Evolutionary conservation across 1,284 basidiomycete species (phyloP), one percentile per base, ranked within the genome.

Genomic region (Ustilago lituana): DNA sequence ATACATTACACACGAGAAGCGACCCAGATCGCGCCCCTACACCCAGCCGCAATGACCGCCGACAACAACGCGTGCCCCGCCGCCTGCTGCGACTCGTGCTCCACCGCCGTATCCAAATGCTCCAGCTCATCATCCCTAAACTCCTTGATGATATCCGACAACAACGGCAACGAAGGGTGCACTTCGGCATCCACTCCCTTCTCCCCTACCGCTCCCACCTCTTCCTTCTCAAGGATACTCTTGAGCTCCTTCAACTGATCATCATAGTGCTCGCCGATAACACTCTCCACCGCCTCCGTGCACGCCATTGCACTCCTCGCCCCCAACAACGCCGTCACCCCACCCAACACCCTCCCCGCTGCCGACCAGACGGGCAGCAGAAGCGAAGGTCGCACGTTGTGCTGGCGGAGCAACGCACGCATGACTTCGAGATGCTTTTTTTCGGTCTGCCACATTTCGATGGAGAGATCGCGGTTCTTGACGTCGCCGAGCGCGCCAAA

Each of bases 381-480:
- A 1, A 89, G 72, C 0, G 94, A 96, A 12, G 94, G 94, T 24
- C 93, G 87, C 27, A 93, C 87, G 14, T 85, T 86, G 81, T 97
- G 93, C 81, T 98, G 93, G 3, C 87, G 80, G 64, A 92, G 89
- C 26, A 98, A 83, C 69, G 88, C 89, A 74, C 93, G 87, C 88
- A 95, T 92, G 26, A 94, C 91, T 0, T 85, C 82, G 12, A 97
- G 85, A 83, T 98, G 94, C 83, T 93, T 93, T 84, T 91, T 92
- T 84, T 98, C 94, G 79, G 93, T 93, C 44, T 92, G 88, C 93
- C 93, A 97, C 94, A 98, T 98, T 66, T 91, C 89, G 91, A 95
- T 51, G n/a, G 66, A 62, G n/a, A 82, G 47, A 20, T 73, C 66
- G 43, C 69, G 70, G 19, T 72, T 74, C 33, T 57, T 38, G 15